A percentile compares a stretch with the other conserved stretches of the same genome.
Conservation (phyloP, 352 stramenopile genomes). For the Phytophthora sp. region DNA sequence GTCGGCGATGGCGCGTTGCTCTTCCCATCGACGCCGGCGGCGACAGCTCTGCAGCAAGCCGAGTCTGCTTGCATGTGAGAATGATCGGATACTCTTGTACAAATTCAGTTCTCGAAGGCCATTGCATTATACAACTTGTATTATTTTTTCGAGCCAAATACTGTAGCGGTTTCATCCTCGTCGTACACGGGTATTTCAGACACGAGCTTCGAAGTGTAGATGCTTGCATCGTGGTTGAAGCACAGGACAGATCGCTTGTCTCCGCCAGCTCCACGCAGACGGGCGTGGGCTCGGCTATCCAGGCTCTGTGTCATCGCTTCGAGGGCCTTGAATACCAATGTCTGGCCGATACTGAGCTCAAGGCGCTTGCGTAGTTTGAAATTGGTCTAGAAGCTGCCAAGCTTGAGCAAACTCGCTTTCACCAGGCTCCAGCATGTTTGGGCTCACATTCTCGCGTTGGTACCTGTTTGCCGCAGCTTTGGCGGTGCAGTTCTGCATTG, state of each 20-base stretch:
- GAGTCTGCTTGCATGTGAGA: no score
- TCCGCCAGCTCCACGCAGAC: neutral
- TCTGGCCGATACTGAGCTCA: neutral
- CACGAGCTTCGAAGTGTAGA: no score
- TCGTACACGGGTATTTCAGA: no score
- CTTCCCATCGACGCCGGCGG: conserved; percentile 5
- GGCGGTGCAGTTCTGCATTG: conserved; percentile 72
- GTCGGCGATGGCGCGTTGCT: neutral
- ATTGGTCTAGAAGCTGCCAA: neutral
- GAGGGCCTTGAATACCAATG: no score
- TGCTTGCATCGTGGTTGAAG: conserved; percentile 12
- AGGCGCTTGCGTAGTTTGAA: conserved; percentile 13
- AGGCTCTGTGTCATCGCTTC: conserved; percentile 1
- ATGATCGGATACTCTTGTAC: neutral
- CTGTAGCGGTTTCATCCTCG: no score
- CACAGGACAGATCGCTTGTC: neutral
- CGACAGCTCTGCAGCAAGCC: no score
- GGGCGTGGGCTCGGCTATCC: neutral
- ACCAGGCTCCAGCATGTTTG: conserved; percentile 12
- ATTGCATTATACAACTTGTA: no score
- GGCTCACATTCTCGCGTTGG: conserved; percentile 62
- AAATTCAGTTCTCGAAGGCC: no score
- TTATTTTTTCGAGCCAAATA: no score
- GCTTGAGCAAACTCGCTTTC: no score
- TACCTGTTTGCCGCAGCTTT: conserved; percentile 71